Evolutionary conservation across 345 rosid species (phyloP).

Genomic region (Salix purpurea): DNA sequence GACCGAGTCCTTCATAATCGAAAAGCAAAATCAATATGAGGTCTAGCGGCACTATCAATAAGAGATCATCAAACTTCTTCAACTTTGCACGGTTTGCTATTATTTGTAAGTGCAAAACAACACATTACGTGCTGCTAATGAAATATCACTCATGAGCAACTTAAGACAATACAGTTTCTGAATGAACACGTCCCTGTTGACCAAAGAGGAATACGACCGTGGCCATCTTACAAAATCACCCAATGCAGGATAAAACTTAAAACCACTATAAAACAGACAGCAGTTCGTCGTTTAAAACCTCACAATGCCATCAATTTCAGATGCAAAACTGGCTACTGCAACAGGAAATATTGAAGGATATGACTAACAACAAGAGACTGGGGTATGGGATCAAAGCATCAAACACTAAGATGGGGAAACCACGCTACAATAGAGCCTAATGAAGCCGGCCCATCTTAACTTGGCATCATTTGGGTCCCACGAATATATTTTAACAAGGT

Average conservation of each 20-base stretch:
- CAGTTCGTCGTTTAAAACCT: neutral
- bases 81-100: neutral
- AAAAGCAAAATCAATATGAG: constrained; percentile 8
- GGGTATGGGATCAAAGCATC: neutral
- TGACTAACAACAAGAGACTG: neutral
- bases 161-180: neutral
- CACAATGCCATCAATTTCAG: neutral
- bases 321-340: neutral
- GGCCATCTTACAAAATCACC: neutral
- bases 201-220: neutral
- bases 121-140: neutral
- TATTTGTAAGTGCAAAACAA: constrained; percentile 10
- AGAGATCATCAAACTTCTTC: constrained; percentile 13
- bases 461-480: constrained; percentile 22
- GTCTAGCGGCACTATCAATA: constrained; percentile 12
- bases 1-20: constrained; percentile 6
- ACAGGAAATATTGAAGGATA: neutral
- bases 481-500: constrained; percentile 11
- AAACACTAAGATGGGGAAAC: neutral
- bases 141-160: neutral
- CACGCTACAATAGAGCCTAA: constrained; percentile 4
- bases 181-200: neutral
- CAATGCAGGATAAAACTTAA: neutral
- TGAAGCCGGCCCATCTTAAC: neutral
- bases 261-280: neutral